Base-by-base conservation (phyloP, 2,329 filamentous ascomycete species). In the Botrytis galanthina region DNA sequence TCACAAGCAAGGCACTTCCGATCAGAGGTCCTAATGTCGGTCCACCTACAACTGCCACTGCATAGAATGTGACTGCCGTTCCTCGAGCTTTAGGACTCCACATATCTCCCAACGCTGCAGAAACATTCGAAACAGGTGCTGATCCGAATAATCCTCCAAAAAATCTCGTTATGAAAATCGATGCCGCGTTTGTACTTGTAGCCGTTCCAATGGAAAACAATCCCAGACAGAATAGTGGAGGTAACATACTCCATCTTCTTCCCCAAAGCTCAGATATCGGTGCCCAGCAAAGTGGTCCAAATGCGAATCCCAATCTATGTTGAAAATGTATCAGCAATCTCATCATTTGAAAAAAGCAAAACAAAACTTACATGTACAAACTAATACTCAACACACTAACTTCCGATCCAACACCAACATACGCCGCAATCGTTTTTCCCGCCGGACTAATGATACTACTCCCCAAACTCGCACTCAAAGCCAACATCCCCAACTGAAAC, bases 101-200 rank as follows among this genome's bases (percentile, higher is more conserved):
- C 79, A 90, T 87, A 78, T 91, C 89, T 29, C 88, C 87, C 74
- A 90, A 87, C 8, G 89, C 87, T 71, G 88, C 89, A 9, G 88
- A 87, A 4, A 87, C 86, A 78, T 91, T 91, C 64, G 87, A 90
- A 74, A 91, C 83, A 6, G 89, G 87, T 22, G 88, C 89, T 1
- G 88, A 88, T 22, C 88, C 89, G 78, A 90, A 91, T 10, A 88
- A 80, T 57, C 89, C 89, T 6, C 87, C 87, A 73, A 92, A 89
- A 82, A 93, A 93, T 64, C 91, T 88, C 46, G 92, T 85, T 39
- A 92, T 84, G 61, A 93, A 83, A 4, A 93, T 83, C 0, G 87
- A 87, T 68, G 83, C 83, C 73, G 90, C 87, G 76, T 87, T 90
- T 73, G 87, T 83, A 1, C 87, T 84, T 6, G 87, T 89, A 2